Evolutionary conservation across 2,329 filamentous ascomycete species (phyloP).

Genomic region (Seiridium unicorne): DNA sequence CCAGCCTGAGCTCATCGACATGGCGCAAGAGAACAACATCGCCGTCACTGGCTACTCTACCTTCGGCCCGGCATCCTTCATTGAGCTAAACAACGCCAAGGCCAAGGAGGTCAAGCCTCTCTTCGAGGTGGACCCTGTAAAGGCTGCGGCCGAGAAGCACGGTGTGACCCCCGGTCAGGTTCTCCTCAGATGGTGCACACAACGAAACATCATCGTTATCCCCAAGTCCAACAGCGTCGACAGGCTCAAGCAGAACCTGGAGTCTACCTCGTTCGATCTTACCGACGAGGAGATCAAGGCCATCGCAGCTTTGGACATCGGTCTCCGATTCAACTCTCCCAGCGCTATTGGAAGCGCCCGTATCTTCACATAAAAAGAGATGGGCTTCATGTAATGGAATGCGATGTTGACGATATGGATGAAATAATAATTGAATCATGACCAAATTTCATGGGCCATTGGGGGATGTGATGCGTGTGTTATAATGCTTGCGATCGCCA

Average conservation of each 20-base stretch:
- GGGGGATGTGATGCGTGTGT: no score
- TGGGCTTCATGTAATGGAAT: no score
- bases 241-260: constrained; percentile 52
- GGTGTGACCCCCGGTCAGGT: constrained; percentile 63
- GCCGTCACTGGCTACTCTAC: constrained; percentile 63
- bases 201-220: constrained; percentile 59
- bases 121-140: constrained; percentile 40
- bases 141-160: constrained; percentile 52
- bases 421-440: no score
- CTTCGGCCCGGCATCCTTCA: constrained; percentile 53
- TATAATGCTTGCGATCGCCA: no score
- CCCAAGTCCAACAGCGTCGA: constrained; percentile 57
- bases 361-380: constrained; percentile 25
- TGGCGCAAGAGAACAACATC: constrained; percentile 56
- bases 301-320: constrained; percentile 49
- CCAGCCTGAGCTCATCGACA: constrained; percentile 52
- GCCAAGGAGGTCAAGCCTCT: constrained; percentile 25
- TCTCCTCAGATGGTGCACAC: constrained; percentile 64
- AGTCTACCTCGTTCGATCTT: constrained; percentile 52
- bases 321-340: constrained; percentile 58
- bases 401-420: no score
- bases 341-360: constrained; percentile 20
- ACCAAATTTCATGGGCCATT: no score
- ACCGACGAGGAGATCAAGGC: constrained; percentile 50
- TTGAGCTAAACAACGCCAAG: constrained; percentile 24